Evolutionary conservation across 805 yeast genomes (phyloP).

Genomic region (Pichia pseudocactophila): DNA sequence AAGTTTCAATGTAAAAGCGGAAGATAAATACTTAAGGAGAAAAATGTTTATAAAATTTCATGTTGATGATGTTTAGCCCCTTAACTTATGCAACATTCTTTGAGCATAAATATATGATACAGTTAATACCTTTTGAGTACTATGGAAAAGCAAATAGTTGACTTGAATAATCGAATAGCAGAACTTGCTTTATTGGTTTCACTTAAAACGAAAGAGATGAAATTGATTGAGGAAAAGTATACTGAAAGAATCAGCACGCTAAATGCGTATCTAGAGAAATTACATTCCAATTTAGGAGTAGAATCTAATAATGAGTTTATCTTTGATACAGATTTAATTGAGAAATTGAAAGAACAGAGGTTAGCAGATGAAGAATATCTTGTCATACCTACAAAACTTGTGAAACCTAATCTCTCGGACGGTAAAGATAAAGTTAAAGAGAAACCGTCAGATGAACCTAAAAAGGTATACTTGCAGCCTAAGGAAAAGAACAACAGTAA

Average conservation of each 20-base stretch:
- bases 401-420: neutral
- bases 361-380: constrained; percentile 11
- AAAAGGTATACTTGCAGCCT: neutral
- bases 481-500: constrained; percentile 1
- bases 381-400: constrained; percentile 17
- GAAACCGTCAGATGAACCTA: neutral
- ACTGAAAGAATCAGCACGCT: constrained; percentile 13
- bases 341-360: neutral
- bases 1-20: too few relatives aligned
- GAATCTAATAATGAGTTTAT: constrained; percentile 1
- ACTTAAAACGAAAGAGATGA: constrained; percentile 33
- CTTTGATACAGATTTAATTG: constrained; percentile 2
- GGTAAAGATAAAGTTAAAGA: neutral
- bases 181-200: constrained; percentile 30
- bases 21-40: too few relatives aligned
- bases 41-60: too few relatives aligned
- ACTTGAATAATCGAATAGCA: constrained; percentile 17
- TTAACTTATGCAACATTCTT: too few relatives aligned
- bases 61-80: too few relatives aligned
- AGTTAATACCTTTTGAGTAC: too few relatives aligned
- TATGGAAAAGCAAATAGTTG: constrained; percentile 12
- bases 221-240: constrained; percentile 20
- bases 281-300: constrained; percentile 13
- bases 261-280: constrained; percentile 15
- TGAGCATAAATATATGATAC: too few relatives aligned